phyloP scores from a whole-genome alignment of 1,284 basidiomycete species.

The Trichosporon coremiiforme region DNA sequence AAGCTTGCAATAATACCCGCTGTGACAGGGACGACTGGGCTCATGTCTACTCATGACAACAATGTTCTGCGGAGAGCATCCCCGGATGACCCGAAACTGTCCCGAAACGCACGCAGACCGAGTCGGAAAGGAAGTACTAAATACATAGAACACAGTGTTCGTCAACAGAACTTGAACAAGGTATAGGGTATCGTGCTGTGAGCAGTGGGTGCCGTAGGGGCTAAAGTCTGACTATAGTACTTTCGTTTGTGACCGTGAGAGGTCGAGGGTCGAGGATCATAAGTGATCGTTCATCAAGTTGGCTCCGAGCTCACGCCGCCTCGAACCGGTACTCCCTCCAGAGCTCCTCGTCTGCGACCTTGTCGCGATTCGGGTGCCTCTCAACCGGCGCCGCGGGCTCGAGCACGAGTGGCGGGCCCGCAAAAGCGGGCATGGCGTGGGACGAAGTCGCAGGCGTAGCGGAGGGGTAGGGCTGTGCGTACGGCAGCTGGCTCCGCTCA shows the following conservation, averaged over 20 bases:
- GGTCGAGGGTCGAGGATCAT: too few species aligned
- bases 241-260: neutral
- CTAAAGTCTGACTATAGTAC: neutral
- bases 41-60: neutral
- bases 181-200: neutral
- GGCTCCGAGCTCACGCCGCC: neutral
- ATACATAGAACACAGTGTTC: neutral
- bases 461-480: conserved; percentile 11
- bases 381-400: neutral
- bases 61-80: too few species aligned
- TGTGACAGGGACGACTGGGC: neutral
- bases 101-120: too few species aligned
- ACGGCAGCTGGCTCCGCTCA: conserved; percentile 4
- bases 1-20: neutral
- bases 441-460: neutral
- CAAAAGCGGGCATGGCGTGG: too few species aligned
- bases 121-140: neutral
- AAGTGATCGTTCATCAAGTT: too few species aligned
- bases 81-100: too few species aligned
- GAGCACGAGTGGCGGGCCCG: conserved; percentile 5
- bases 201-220: neutral
- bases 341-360: neutral
- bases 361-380: neutral
- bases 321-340: conserved; percentile 3
- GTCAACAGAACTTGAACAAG: neutral